Base-by-base conservation (phyloP, 2,329 filamentous ascomycete genomes). In the Furcasterigmium sp. region DNA sequence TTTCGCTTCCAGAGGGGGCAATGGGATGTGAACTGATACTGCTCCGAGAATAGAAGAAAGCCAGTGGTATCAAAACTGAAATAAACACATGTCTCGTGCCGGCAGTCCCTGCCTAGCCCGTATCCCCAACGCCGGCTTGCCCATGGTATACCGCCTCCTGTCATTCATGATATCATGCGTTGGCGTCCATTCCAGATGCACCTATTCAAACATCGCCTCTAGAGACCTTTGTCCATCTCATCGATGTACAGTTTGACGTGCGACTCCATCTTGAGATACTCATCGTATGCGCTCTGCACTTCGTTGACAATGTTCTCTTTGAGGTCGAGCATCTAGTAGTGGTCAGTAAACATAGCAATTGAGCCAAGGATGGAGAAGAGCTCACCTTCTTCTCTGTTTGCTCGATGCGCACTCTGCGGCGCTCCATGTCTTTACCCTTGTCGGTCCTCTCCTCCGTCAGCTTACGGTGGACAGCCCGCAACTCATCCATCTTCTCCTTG, bases 231-330 rank as follows among this genome's bases (percentile, higher is more conserved):
- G 67, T 97, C 93, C 91, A 98, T 96, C 74, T 98, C 93, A 5
- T 87, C 95, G 59, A 98, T 95, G 71, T 98, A 98, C 49, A 97
- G 74, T 67, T 91, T 91, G 63, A 98, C 94, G 61, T 98, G 93
- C 29, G 89, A 85, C 64, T 97, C 91, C 81, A 98, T 85, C 80
- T 96, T 96, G 60, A 95, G 77, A 65, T 95, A 98, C 70, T 97
- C 89, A 52, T 95, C 91, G 55, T 95, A 82, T 1, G 93, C 90
- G 44, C 80, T 81, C 59, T 93, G 87, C 8, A 97, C 85, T 65
- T 98, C 93, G 48, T 85, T 91, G 60, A 97, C 91, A 50, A 98
- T 95, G 56, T 93, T 94, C 62, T 97, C 93, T 61, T 96, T 97
- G 53, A 98, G 76, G 64, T 98, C 93, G 38, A 86, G 82, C 91